Conservation (phyloP, 768 basidiomycete species). For the Termitomyces sp. region DNA sequence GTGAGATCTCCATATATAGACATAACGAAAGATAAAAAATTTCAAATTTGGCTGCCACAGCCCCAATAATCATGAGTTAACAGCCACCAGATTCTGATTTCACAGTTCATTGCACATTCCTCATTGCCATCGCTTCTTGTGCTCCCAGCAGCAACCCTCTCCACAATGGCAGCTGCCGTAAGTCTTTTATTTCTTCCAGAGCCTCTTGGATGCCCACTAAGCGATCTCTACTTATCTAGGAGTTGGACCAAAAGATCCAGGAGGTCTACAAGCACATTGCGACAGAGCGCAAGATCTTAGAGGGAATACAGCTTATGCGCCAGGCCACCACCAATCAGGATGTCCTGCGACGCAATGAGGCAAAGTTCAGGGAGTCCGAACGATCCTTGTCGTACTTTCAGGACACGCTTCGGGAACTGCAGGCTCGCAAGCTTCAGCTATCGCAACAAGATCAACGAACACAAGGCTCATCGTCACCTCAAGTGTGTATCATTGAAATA, state of each 20-base stretch:
- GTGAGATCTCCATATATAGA: constrained; percentile 8
- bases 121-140: constrained; percentile 11
- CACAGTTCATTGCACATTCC: constrained; percentile 11
- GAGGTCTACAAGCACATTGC: constrained; percentile 87
- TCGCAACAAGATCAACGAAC: constrained; percentile 52
- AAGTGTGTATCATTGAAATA: constrained; percentile 25
- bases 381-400: constrained; percentile 85
- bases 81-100: constrained; percentile 22
- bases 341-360: constrained; percentile 76
- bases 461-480: constrained; percentile 39
- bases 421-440: constrained; percentile 68
- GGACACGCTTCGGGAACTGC: constrained; percentile 78
- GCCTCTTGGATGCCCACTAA: constrained; percentile 21
- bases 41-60: constrained; percentile 17
- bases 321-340: constrained; percentile 85
- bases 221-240: constrained; percentile 26
- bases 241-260: constrained; percentile 91
- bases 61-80: constrained; percentile 18
- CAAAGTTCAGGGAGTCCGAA: constrained; percentile 84
- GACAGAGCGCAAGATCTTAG: constrained; percentile 90
- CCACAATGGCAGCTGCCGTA: constrained; percentile 20
- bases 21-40: constrained; percentile 13
- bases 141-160: constrained; percentile 13
- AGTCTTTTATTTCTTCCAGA: not conserved
- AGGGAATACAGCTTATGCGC: constrained; percentile 74